Evolutionary conservation across 345 rosid species (phyloP), one percentile per base, ranked within the genome.

Genomic region (Gossypium thurberi): DNA sequence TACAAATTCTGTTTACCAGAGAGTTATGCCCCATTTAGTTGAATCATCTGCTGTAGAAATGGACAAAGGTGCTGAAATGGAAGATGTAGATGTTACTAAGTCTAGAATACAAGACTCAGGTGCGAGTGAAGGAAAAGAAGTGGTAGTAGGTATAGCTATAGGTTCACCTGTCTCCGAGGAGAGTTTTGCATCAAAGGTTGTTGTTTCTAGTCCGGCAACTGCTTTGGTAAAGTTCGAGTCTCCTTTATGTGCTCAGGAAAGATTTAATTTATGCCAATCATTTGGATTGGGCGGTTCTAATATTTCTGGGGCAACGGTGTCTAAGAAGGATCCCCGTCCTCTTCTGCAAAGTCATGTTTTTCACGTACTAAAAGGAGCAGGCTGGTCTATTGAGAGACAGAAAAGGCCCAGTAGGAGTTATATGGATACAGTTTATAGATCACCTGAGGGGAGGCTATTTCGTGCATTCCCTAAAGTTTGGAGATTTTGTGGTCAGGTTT

Each of bases 151-250:
- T 72, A 85, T 78, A 81, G 82, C 85, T 70, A 84, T 82, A 77
- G 83, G 90, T 20, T 91, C 96, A 51, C 94, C 97, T 61, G 81
- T 87, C 78, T 90, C 97, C 57, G 91, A 91, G 82, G 97, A 90
- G 86, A 88, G 94, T 77, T 77, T 81, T 50, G 88, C 87, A 12
- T 78, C 85, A 9, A 82, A 75, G 78, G 72, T 85, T 66, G 76
- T 80, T 68, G 81, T 78, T 72, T 79, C 78, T 60, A 77, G 81
- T 72, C 87, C 86, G 43, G 74, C 75, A 23, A 75, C 78, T 47
- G 80, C 65, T 59, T 73, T 47, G 40, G 80, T 70, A 57, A 84
- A 82, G 67, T 65, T 78, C 23, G 83, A 70, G 56, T 73, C 83
- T 77, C 71, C 79, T 65, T 58, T 74, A 66, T 73, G 72, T 68